Conservation (phyloP, 495 filamentous ascomycete species). For the Elaphomyces granulatus region DNA sequence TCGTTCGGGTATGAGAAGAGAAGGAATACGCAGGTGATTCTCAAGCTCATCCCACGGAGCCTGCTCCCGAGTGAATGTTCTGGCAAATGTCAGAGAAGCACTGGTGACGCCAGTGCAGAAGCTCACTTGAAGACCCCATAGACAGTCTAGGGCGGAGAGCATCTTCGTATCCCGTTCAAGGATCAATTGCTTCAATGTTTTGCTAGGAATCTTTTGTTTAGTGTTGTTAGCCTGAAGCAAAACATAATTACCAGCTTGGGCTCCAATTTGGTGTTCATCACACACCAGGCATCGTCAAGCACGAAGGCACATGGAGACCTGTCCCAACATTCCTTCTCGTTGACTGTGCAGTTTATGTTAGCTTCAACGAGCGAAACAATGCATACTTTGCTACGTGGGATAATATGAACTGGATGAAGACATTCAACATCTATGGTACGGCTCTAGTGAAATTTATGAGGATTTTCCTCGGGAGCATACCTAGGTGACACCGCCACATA, state of each 20-base stretch:
- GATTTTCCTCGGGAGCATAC: neutral
- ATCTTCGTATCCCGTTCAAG: neutral
- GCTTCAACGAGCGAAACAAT: neutral
- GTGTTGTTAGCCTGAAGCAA: neutral
- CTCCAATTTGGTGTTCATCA: neutral
- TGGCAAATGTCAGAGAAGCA: neutral
- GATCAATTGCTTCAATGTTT: neutral
- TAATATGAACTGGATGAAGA: neutral
- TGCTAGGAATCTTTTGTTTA: neutral
- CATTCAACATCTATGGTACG: neutral
- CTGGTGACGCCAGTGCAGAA: neutral
- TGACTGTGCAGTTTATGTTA: neutral
- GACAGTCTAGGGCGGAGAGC: neutral
- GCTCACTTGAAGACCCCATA: neutral
- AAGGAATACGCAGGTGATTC: neutral
- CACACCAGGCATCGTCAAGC: neutral
- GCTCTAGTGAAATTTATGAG: neutral
- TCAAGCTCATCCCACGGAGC: neutral
- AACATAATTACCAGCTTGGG: neutral
- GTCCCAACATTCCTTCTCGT: neutral
- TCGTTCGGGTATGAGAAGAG: neutral
- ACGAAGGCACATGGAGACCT: neutral
- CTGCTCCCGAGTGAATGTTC: neutral
- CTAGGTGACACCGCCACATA: neutral
- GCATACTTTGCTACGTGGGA: neutral